Conservation (phyloP, 129 eudicot genomes). For the Chrysanthemum seticuspe region DNA sequence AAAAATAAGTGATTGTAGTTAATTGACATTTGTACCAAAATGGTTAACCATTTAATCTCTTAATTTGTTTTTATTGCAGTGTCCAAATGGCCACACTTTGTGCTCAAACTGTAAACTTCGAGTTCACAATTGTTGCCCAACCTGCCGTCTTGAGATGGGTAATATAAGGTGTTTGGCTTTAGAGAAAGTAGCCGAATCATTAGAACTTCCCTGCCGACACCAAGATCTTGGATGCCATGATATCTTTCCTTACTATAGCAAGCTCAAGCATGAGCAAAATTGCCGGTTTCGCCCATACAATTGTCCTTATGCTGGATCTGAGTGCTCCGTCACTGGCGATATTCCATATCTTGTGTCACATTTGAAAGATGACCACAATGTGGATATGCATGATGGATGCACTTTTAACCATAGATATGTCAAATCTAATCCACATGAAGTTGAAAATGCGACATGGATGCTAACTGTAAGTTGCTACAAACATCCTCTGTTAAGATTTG, state of each 20-base stretch:
- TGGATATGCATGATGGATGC: constrained; percentile 89
- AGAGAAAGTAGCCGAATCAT: constrained; percentile 82
- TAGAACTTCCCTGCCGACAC: constrained; percentile 79
- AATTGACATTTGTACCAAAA: background rate
- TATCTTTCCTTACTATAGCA: constrained; percentile 69
- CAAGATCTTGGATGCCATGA: constrained; percentile 74
- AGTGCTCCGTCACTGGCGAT: constrained; percentile 73
- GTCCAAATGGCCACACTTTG: constrained; percentile 88
- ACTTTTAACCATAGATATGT: constrained; percentile 88
- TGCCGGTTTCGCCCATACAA: constrained; percentile 85
- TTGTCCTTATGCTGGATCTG: constrained; percentile 90
- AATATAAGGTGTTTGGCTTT: constrained; percentile 86
- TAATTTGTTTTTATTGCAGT: constrained; percentile 38
- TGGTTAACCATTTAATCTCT: constrained; percentile 10
- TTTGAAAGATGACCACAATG: constrained; percentile 79
- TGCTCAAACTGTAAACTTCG: constrained; percentile 76
- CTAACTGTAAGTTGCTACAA: constrained; percentile 68
- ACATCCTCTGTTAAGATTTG: too few relatives aligned
- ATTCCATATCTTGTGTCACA: constrained; percentile 69
- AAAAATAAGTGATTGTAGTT: constrained; percentile 3
- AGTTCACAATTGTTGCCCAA: constrained; percentile 79
- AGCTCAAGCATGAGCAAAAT: constrained; percentile 72
- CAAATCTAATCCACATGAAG: constrained; percentile 83
- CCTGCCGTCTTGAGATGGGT: constrained; percentile 75
- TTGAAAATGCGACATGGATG: constrained; percentile 93